Conservation (phyloP, 1,139 yeast genomes). For the Hemisphaericaspora xylanilytica region DNA sequence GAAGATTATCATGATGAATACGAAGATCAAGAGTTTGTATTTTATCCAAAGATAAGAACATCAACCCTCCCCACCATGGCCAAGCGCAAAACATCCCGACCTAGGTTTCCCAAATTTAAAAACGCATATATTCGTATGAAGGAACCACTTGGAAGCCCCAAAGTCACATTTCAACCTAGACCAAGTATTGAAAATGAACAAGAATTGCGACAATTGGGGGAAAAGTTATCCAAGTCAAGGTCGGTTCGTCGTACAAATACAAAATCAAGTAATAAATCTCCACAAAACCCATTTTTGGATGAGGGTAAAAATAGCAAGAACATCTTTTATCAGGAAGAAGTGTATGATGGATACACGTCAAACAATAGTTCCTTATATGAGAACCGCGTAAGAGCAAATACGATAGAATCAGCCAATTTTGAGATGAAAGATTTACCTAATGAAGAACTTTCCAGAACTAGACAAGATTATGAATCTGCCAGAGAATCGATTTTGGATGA, state of each 20-base stretch:
- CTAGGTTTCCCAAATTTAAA: neutral
- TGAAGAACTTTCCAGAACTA: neutral
- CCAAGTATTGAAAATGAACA: slow-evolving; percentile 18
- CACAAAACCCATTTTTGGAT: neutral
- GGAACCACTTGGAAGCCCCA: neutral
- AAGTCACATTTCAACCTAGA: neutral
- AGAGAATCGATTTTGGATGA: slow-evolving; percentile 26
- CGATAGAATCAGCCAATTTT: neutral
- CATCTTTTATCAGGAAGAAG: slow-evolving; percentile 11
- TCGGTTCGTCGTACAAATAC: slow-evolving; percentile 26
- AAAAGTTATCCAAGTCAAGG: slow-evolving; percentile 27
- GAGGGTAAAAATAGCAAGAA: neutral
- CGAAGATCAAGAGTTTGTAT: slow-evolving; percentile 1
- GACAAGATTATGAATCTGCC: neutral
- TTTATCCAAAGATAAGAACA: neutral
- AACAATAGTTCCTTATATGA: slow-evolving; percentile 17
- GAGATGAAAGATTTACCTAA: neutral
- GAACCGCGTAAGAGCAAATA: slow-evolving; percentile 1
- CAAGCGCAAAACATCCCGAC: neutral
- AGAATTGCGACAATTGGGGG: slow-evolving; percentile 32
- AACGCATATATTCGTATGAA: neutral
- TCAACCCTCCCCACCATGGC: neutral
- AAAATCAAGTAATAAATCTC: neutral
- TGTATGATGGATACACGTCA: slow-evolving; percentile 17
- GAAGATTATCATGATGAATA: slow-evolving; percentile 1